Base-by-base conservation (phyloP, 257 asterid species). In the Echium plantagineum region DNA sequence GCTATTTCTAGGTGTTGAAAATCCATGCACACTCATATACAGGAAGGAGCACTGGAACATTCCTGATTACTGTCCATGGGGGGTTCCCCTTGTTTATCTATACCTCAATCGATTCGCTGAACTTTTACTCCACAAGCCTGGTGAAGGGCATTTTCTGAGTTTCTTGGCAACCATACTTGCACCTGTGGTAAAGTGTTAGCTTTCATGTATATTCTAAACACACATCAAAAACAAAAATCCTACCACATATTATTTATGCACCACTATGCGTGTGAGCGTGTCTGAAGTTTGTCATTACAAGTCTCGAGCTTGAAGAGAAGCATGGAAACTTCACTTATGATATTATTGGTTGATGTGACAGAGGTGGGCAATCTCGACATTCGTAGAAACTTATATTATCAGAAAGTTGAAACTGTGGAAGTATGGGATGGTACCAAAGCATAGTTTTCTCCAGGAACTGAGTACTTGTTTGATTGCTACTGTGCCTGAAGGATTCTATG, bases 361-460 rank as follows among this genome's bases (percentile, higher is more conserved):
- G 87, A 66, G 83, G 65, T 83, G 87, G 86, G 75, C 55, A 48
- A 21, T 78, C 24, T 70, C 82, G 46, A 79, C 69, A 55, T 73
- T 75, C 17, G 77, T 79, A 21, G 81, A 83, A 53, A 72, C 58
- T 19, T 18, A 77, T 35, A 64, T 80, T 58, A 71, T 63, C 55
- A 49, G 57, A 55, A 77, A 69, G 68, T 67, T 67, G 57, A 38
- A 65, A 63, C 81, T 79, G 48, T 69, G 55, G 19, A 71, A 74
- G 32, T 69, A 64, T 24, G 75, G 62, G 15, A 73, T 76, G 83
- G 72, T 78, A n/a, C 87, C 85, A 13, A 71, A 78, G 46, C 75
- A 78, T 28, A 72, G 77, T 57, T 77, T 82, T 69, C 55, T 72
- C 32, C 61, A 75, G 20, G 83, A 74, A 47, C 8, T 67, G 17